Conservation (phyloP, 352 stramenopile genomes). For the Phytophthora citrophthora region DNA sequence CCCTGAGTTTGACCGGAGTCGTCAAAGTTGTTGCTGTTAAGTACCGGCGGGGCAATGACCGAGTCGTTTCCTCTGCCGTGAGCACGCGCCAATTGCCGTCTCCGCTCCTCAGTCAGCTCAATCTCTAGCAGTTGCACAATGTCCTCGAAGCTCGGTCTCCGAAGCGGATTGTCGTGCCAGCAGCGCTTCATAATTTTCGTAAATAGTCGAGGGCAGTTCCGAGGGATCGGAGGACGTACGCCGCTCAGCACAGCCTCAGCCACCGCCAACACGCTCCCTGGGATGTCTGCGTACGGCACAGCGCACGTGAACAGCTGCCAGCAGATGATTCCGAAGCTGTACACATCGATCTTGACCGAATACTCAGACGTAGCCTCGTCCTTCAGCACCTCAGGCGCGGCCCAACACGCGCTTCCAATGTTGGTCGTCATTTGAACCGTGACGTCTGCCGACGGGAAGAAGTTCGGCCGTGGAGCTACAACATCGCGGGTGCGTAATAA, state of each 20-base stretch:
- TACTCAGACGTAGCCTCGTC: conserved; percentile 75
- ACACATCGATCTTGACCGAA: conserved; percentile 86
- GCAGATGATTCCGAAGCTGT: conserved; percentile 88
- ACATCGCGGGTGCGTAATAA: conserved; percentile 72
- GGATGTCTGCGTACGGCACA: conserved; percentile 77
- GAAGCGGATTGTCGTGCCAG: conserved; percentile 74
- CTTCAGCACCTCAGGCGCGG: conserved; percentile 74
- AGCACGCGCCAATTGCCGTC: conserved; percentile 31
- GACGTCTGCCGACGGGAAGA: conserved; percentile 67
- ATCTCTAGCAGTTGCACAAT: conserved; percentile 82
- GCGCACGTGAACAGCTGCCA: conserved; percentile 83
- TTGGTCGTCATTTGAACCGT: conserved; percentile 86
- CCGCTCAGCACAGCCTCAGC: conserved; percentile 75
- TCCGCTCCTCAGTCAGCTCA: conserved; percentile 62
- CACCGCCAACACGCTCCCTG: conserved; percentile 75
- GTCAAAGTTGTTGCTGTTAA: conserved; percentile 29
- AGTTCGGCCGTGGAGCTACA: conserved; percentile 50
- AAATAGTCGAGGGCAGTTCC: conserved; percentile 68
- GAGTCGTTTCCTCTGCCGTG: conserved; percentile 27
- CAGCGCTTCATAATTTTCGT: conserved; percentile 85
- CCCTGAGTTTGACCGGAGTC: conserved; percentile 16
- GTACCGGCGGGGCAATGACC: conserved; percentile 23
- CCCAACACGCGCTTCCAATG: conserved; percentile 83
- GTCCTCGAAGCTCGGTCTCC: conserved; percentile 78
- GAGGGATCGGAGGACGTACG: conserved; percentile 65